Conservation (phyloP, 2,329 filamentous ascomycete genomes). For the Hypoxylon sp. region DNA sequence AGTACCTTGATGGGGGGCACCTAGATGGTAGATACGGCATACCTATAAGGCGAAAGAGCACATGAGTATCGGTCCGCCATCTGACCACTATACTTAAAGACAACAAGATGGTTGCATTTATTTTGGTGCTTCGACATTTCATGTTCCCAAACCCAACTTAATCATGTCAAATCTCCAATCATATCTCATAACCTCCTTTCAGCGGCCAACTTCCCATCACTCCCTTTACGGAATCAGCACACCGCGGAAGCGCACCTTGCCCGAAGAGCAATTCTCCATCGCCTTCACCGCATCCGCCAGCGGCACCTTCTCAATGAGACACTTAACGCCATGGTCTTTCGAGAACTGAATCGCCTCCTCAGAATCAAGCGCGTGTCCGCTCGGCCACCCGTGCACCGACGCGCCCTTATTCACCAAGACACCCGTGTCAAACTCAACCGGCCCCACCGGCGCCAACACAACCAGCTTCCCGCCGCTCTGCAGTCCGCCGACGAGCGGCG, state of each 20-base stretch:
- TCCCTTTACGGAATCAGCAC: conserved; percentile 56
- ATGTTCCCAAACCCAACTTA: no score
- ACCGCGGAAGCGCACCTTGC: conserved; percentile 60
- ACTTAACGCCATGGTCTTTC: conserved; percentile 69
- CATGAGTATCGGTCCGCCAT: no score
- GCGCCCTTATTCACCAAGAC: conserved; percentile 63
- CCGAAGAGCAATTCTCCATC: conserved; percentile 55
- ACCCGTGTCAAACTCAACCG: conserved; percentile 58
- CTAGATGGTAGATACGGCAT: background rate
- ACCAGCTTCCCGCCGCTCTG: conserved; percentile 68
- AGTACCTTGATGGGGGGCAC: background rate
- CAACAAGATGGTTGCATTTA: no score
- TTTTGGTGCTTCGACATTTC: no score
- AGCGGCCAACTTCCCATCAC: background rate
- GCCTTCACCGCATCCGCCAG: conserved; percentile 63
- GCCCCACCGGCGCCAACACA: conserved; percentile 65
- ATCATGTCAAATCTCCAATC: no score
- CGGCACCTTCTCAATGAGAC: conserved; percentile 73
- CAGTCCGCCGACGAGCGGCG: conserved; percentile 65
- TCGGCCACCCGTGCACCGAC: conserved; percentile 72
- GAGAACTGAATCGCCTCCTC: conserved; percentile 77
- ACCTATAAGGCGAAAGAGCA: background rate
- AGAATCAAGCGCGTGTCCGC: conserved; percentile 71
- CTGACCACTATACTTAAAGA: no score
- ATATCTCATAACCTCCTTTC: background rate